Base-by-base conservation (phyloP, 1,284 basidiomycete species). In the Agaricales sp. region DNA sequence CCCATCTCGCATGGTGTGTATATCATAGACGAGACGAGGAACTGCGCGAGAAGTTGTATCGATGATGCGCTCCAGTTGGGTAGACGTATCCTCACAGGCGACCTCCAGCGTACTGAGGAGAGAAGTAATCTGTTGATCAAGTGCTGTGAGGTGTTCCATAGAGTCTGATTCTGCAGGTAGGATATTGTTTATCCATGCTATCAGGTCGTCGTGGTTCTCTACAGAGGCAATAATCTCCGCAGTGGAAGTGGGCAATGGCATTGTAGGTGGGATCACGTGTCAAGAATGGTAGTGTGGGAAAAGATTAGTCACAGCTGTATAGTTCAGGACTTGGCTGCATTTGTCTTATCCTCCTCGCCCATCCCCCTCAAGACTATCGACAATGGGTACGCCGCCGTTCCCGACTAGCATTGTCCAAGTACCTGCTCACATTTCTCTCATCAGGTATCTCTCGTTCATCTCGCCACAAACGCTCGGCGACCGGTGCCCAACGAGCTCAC, bases 1-100 rank as follows among this genome's bases (percentile, higher is more conserved):
- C 30, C 84, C 82, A 61, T 96, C 93, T 45, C 88, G 83, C 81
- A 96, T 93, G 66, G 95, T 93, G 62, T 96, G 92, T 18, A 97
- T 71, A 65, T 96, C 93, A 61, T 95, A 96, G 1, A 85, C 82
- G 43, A 97, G 74, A 30, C 93, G 78, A 3, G 93, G 91, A 8
- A 94, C 83, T 2, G 83, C 80, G 46, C 91, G 78, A 1, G 91
- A 90, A 45, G 95, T 88, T 59, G 94, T 91, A 59, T 91, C 84
- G 53, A 97, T 92, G 44, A 82, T 78, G 55, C 82, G 82, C 63
- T 96, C 93, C 45, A 96, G 78, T 45, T 85, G 73, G 3, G 81
- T 70, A 1, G 90, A 88, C 0, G 91, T 92, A 58, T 95, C 92
- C 62, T 92, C 86, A 43, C 80, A 83, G 22, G 90, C 81, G 30